Conservation (phyloP, 2,329 filamentous ascomycete genomes). For the Saccharata proteae region DNA sequence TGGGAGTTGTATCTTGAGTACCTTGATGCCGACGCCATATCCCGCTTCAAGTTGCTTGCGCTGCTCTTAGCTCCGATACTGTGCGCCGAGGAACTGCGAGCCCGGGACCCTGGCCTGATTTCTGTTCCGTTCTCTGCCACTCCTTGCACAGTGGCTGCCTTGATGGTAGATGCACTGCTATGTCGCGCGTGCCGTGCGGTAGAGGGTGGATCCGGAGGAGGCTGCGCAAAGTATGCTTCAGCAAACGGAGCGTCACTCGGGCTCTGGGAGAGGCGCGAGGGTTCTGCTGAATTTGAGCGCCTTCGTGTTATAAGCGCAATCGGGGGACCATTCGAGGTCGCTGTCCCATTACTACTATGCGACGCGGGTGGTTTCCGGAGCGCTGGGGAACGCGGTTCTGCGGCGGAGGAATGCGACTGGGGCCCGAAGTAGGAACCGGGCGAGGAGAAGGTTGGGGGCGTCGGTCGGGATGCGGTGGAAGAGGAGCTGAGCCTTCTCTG, state of each 20-base stretch:
- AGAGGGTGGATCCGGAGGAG: conserved; percentile 9
- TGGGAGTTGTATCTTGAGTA: too few relatives aligned
- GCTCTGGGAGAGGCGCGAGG: conserved; percentile 20
- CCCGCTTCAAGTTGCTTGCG: too few relatives aligned
- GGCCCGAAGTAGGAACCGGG: conserved; percentile 20
- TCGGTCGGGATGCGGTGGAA: conserved; percentile 4
- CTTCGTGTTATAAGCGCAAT: conserved; percentile 37
- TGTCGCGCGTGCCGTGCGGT: conserved; percentile 7
- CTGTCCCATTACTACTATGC: conserved; percentile 37
- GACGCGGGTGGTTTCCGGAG: conserved; percentile 33
- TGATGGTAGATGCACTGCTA: conserved; percentile 12
- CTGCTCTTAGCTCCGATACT: too few relatives aligned
- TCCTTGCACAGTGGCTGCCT: conserved; percentile 7
- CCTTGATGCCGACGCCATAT: too few relatives aligned
- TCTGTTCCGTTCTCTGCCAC: background rate
- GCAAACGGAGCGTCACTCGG: too few relatives aligned
- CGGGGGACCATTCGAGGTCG: conserved; percentile 37
- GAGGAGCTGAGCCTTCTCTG: conserved; percentile 5
- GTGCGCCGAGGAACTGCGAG: conserved; percentile 16
- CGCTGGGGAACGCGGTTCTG: conserved; percentile 19
- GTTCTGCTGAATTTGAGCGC: conserved; percentile 17
- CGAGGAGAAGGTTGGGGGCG: conserved; percentile 11
- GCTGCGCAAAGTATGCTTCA: conserved; percentile 19
- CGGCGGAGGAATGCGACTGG: conserved; percentile 16
- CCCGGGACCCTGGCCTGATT: conserved; percentile 11